Conservation (phyloP, 768 basidiomycete genomes). For the Ramaria sp. region DNA sequence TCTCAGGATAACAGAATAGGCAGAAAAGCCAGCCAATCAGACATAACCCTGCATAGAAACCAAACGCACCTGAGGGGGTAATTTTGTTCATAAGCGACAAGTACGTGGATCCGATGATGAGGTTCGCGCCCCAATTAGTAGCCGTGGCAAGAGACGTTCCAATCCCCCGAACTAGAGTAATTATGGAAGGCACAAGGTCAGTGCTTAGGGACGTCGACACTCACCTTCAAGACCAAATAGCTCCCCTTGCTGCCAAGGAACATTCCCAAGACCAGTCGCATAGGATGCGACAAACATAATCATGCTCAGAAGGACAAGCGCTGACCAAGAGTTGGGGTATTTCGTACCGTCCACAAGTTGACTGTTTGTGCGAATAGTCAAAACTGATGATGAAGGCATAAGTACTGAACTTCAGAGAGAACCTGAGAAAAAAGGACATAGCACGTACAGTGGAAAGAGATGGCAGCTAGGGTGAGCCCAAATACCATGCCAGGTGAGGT, state of each 20-base stretch:
- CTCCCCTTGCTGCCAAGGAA: conserved; percentile 85
- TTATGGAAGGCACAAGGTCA: too few relatives aligned
- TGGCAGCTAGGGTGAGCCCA: conserved; percentile 49
- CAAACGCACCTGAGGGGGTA: conserved; percentile 67
- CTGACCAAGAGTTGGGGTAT: conserved; percentile 54
- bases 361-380: conserved; percentile 52
- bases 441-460: conserved; percentile 55
- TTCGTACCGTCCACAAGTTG: conserved; percentile 45
- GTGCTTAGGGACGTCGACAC: conserved; percentile 1
- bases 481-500: conserved; percentile 67
- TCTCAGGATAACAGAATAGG: conserved; percentile 66
- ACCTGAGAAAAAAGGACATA: background rate
- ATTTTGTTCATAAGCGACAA: conserved; percentile 66
- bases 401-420: conserved; percentile 26
- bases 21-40: conserved; percentile 62
- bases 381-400: conserved; percentile 19
- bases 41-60: conserved; percentile 67
- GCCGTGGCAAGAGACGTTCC: conserved; percentile 67
- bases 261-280: conserved; percentile 67
- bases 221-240: conserved; percentile 66
- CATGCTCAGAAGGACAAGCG: conserved; percentile 68
- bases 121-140: conserved; percentile 69
- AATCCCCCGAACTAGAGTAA: conserved; percentile 51
- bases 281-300: conserved; percentile 76
- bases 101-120: conserved; percentile 72